Percentiles rank a stretch among this genome's conserved stretches.
phyloP scores from a whole-genome alignment of 257 asterid genomes.

The Solanum sparsipilum region DNA sequence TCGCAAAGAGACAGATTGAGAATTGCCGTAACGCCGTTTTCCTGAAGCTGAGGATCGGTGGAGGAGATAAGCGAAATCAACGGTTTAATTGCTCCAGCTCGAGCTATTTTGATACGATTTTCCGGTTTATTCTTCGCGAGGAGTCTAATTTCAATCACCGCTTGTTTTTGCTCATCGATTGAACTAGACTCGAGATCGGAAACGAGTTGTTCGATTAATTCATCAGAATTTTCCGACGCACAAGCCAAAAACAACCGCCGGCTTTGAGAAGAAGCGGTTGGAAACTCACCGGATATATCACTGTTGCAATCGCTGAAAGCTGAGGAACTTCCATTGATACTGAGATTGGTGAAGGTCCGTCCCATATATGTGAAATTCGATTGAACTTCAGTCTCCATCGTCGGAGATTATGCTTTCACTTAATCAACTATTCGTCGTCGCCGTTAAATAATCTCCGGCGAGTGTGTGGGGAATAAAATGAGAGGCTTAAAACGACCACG shows the following conservation, averaged over 20 bases:
- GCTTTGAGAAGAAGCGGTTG: slow-evolving; percentile 52
- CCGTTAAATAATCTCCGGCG: not conserved
- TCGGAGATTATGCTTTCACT: not conserved
- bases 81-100: slow-evolving; percentile 78
- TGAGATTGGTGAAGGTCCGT: slow-evolving; percentile 38
- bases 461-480: not conserved
- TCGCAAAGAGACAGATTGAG: slow-evolving; percentile 85
- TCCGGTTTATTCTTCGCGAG: slow-evolving; percentile 82
- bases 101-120: slow-evolving; percentile 73
- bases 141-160: slow-evolving; percentile 75
- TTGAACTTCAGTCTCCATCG: slow-evolving; percentile 57
- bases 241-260: slow-evolving; percentile 63
- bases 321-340: slow-evolving; percentile 40
- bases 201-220: slow-evolving; percentile 59
- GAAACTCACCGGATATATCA: slow-evolving; percentile 92
- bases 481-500: slow-evolving; percentile 29
- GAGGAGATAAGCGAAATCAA: slow-evolving; percentile 54
- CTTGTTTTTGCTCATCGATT: slow-evolving; percentile 59
- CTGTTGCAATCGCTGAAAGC: slow-evolving; percentile 97
- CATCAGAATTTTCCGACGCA: slow-evolving; percentile 63
- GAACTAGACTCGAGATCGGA: slow-evolving; percentile 45
- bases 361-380: slow-evolving; percentile 57
- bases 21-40: slow-evolving; percentile 85
- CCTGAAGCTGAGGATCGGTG: slow-evolving; percentile 67
- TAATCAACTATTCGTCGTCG: not conserved